Base-by-base conservation (phyloP, 106 monocot species). In the Dendrobium officinale region DNA sequence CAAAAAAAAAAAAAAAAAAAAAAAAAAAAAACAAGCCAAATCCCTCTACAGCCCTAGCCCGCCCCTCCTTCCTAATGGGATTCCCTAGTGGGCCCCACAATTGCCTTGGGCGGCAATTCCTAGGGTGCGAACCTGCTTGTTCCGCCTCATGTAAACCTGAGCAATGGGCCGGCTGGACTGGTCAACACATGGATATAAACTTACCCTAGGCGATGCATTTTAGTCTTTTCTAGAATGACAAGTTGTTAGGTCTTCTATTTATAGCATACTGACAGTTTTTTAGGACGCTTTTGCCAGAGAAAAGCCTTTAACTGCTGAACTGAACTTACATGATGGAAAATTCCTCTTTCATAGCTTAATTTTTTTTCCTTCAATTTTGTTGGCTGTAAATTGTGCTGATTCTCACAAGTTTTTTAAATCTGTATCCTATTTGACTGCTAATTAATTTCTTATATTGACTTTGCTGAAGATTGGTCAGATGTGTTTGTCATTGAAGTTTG, bases 361-460 rank as follows among this genome's bases (percentile, higher is more conserved):
- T 51, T 51, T 51, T 51, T 51, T 51, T 51, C 51, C 51, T 51
- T 51, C 51, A 51, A 51, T 51, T 13, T 51, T 51, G 1, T 72
- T 72, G 29, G 15, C 40, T 72, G 72, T 72, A 40, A 40, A 27
- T 72, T 72, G 13, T 10, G 40, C 72, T 2, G 13, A 13, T 51
- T 51, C 13, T 15, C 51, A 51, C 13, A 13, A 10, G 2, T 51
- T 51, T 51, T 51, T 15, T 72, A 37, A 72, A 33, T 72, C 27
- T 72, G 15, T 72, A 33, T 33, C 72, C 72, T 72, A 37, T 72
- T 72, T 72, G 72, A 72, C 16, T 37, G 33, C 72, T 40, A 72
- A 72, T 72, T 33, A 37, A 33, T 72, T 27, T 72, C 33, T 40
- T 72, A 40, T 37, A 15, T 40, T 17, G 15, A 40, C 5, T 72